Evolutionary conservation across 2,329 filamentous ascomycete species (phyloP).

Genomic region (Nemania diffusa): DNA sequence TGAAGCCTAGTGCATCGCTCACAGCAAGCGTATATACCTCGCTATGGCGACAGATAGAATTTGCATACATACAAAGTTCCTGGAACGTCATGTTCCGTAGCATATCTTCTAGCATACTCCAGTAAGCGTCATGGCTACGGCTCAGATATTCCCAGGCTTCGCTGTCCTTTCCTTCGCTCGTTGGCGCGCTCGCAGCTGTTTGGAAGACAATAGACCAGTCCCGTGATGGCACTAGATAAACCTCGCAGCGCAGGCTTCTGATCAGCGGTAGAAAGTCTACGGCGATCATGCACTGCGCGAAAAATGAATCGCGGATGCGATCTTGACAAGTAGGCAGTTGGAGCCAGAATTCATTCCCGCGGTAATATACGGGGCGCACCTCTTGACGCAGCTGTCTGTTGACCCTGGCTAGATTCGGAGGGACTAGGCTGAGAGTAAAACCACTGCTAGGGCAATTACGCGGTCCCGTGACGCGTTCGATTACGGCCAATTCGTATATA

Average conservation of each 20-base stretch:
- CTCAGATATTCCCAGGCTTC: background rate
- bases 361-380: background rate
- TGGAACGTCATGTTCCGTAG: too few species aligned
- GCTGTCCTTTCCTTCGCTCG: too few species aligned
- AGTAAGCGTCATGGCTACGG: background rate
- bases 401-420: constrained; percentile 1
- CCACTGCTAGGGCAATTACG: background rate
- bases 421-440: background rate
- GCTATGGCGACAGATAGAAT: too few species aligned
- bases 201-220: background rate
- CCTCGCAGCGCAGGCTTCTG: background rate
- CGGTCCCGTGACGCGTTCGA: background rate
- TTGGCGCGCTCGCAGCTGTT: background rate
- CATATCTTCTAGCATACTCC: background rate
- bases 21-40: too few species aligned
- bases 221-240: background rate
- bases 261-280: background rate
- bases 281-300: background rate
- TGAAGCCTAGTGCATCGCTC: background rate
- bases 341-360: constrained; percentile 3
- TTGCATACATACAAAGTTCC: too few species aligned
- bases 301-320: background rate
- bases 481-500: background rate
- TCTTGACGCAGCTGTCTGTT: constrained; percentile 2
- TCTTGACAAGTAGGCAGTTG: background rate